Conservation (phyloP, 2,329 filamentous ascomycete genomes). For the Colletotrichum nymphaeae region DNA sequence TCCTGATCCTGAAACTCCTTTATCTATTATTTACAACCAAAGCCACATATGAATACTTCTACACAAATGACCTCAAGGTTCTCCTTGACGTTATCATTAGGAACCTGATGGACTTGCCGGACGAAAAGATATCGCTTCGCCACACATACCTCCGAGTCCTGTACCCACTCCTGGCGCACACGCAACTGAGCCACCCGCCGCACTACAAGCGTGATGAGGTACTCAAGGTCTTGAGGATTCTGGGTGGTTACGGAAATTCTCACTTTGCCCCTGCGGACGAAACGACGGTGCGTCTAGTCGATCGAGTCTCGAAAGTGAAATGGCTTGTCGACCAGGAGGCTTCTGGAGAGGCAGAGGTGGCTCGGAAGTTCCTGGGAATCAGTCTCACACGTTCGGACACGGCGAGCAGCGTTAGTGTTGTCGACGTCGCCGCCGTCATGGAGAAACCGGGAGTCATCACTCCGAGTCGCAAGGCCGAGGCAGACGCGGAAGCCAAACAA, state of each 20-base stretch:
- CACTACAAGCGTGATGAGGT: constrained; percentile 95
- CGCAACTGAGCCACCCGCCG: constrained; percentile 85
- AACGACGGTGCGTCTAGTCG: constrained; percentile 81
- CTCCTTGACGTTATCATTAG: constrained; percentile 95
- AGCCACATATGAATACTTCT: constrained; percentile 96
- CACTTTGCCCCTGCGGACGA: constrained; percentile 87
- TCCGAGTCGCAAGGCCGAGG: constrained; percentile 70
- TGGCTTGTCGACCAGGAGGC: constrained; percentile 68
- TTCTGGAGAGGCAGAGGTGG: constrained; percentile 58
- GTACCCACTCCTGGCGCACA: constrained; percentile 90
- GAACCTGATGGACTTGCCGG: constrained; percentile 94
- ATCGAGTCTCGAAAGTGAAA: constrained; percentile 77
- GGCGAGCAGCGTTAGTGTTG: constrained; percentile 80
- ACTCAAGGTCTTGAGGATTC: constrained; percentile 77
- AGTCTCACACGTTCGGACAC: constrained; percentile 73
- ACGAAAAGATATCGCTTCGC: constrained; percentile 80
- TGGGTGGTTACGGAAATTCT: constrained; percentile 73
- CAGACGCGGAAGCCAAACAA: constrained; percentile 40
- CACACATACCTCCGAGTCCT: constrained; percentile 96
- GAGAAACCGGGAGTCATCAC: constrained; percentile 88
- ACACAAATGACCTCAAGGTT: constrained; percentile 95
- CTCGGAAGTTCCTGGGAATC: constrained; percentile 75
- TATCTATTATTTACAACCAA: constrained; percentile 95
- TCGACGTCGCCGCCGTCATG: constrained; percentile 81
- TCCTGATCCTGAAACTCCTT: constrained; percentile 95